Conservation (phyloP, 768 basidiomycete species). For the Cyclocybe aegerita region DNA sequence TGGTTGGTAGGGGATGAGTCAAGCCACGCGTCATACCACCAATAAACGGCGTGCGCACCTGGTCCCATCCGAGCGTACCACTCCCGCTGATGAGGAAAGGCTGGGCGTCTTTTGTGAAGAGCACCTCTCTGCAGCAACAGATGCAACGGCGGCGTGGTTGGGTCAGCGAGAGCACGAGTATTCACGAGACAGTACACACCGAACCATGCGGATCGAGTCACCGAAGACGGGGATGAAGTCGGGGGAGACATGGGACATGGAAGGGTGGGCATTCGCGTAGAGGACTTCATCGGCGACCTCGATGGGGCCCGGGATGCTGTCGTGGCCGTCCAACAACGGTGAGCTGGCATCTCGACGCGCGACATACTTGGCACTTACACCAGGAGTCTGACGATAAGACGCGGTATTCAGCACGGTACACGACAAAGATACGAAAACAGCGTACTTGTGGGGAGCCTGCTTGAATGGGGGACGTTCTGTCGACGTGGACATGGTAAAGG, state of each 20-base stretch:
- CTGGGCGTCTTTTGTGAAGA: slow-evolving; percentile 78
- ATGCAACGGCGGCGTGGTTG: slow-evolving; percentile 3
- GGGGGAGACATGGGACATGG: slow-evolving; percentile 84
- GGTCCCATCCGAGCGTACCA: slow-evolving; percentile 97
- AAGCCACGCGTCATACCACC: not conserved
- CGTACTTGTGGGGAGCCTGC: slow-evolving; percentile 38
- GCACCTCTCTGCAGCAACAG: slow-evolving; percentile 52
- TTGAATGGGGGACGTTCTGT: slow-evolving; percentile 15
- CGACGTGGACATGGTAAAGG: slow-evolving; percentile 6
- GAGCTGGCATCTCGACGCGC: slow-evolving; percentile 5
- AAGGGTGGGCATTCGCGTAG: slow-evolving; percentile 90
- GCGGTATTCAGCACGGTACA: slow-evolving; percentile 2
- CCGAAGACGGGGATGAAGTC: slow-evolving; percentile 90
- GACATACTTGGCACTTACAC: slow-evolving; percentile 36
- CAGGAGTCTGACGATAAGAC: slow-evolving; percentile 38
- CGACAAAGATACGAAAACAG: slow-evolving; percentile 2
- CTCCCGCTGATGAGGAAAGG: slow-evolving; percentile 94
- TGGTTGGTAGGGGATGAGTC: slow-evolving; percentile 23
- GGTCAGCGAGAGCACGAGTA: not conserved
- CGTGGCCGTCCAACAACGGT: not conserved
- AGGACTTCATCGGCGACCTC: slow-evolving; percentile 73
- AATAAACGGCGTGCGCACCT: slow-evolving; percentile 44
- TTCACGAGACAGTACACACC: slow-evolving; percentile 36
- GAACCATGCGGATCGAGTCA: slow-evolving; percentile 83
- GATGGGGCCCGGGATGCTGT: slow-evolving; percentile 64